These are phyloP conservation scores for Sugiyamaella qingdaonensis DNA, from an alignment of 805 yeast species.

Conservation along the genomic window DNA sequence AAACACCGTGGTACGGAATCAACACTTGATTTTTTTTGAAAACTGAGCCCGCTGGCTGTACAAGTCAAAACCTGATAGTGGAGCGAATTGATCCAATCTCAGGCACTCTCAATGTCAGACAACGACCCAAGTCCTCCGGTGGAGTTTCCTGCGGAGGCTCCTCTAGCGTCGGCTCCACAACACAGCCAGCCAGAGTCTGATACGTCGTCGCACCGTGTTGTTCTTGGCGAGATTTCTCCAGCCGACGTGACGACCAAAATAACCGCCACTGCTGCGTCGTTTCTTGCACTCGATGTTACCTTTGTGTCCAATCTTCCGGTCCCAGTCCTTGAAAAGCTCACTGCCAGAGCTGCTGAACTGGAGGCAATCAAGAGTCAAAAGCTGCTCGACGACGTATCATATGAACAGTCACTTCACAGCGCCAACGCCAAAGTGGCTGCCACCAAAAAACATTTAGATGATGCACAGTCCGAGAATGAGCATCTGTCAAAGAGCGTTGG, in stretches of 20 bases:
- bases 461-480: neutral
- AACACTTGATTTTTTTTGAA: too few relatives aligned
- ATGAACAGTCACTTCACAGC: constrained; percentile 15
- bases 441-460: constrained; percentile 6
- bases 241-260: neutral
- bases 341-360: constrained; percentile 21
- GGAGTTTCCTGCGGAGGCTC: neutral
- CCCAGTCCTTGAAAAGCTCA: constrained; percentile 16
- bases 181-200: constrained; percentile 5
- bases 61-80: too few relatives aligned
- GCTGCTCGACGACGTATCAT: constrained; percentile 23
- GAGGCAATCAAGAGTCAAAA: constrained; percentile 26
- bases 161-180: neutral
- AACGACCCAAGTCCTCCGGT: neutral
- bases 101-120: too few relatives aligned
- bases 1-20: too few relatives aligned
- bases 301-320: constrained; percentile 16
- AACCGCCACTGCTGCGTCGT: constrained; percentile 13
- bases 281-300: constrained; percentile 19
- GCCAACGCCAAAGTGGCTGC: constrained; percentile 8
- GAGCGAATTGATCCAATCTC: too few relatives aligned
- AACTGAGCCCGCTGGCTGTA: too few relatives aligned
- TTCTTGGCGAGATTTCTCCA: neutral
- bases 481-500: constrained; percentile 39
- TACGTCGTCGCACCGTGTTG: constrained; percentile 4